Evolutionary conservation across 2,329 filamentous ascomycete species (phyloP).

Genomic region (Lachnum nothofagi): DNA sequence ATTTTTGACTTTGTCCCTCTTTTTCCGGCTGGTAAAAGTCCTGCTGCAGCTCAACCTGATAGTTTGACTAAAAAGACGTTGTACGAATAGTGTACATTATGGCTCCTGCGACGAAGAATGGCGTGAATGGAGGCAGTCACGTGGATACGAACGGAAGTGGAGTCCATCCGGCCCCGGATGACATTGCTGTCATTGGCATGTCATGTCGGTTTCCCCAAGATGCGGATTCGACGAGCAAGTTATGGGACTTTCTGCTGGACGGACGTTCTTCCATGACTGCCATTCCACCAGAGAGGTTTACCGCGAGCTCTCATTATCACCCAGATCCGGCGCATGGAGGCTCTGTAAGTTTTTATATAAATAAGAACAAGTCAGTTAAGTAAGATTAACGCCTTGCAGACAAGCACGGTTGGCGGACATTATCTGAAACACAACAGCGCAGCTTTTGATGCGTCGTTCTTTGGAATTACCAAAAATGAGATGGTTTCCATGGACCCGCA

Average conservation of each 20-base stretch:
- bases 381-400: background rate
- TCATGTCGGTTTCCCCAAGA: constrained; percentile 48
- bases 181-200: constrained; percentile 47
- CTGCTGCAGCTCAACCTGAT: too few species aligned
- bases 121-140: too few species aligned
- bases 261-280: constrained; percentile 53
- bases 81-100: too few species aligned
- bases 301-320: constrained; percentile 41
- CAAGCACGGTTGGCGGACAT: constrained; percentile 13
- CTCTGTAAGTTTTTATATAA: background rate
- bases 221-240: constrained; percentile 49
- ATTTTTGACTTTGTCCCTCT: too few species aligned
- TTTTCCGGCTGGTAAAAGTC: too few species aligned
- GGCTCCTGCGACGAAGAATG: too few species aligned
- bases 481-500: constrained; percentile 21
- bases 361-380: background rate
- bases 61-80: too few species aligned
- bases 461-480: constrained; percentile 21
- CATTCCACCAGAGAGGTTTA: constrained; percentile 38
- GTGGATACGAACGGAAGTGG: too few species aligned
- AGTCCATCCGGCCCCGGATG: too few species aligned
- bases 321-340: constrained; percentile 25
- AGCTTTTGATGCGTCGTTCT: constrained; percentile 35
- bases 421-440: constrained; percentile 33
- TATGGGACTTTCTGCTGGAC: constrained; percentile 69